Percentiles rank a stretch among this genome's conserved stretches.
phyloP scores from a whole-genome alignment of 768 basidiomycete species.

The Rickenella mellea region DNA sequence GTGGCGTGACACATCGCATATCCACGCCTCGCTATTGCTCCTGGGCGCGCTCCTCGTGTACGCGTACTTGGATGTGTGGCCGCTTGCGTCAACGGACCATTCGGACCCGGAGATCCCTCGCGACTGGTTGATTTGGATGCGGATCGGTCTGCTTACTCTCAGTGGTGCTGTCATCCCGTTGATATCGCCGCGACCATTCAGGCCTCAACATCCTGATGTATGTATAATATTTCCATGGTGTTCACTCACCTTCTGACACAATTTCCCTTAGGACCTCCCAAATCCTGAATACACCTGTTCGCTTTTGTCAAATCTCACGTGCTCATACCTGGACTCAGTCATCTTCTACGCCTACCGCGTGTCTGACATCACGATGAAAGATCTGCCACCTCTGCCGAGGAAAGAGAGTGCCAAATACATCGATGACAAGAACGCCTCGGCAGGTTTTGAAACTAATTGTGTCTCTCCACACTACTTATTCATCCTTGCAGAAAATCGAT shows the following conservation, averaged over 20 bases:
- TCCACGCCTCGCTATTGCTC: not conserved
- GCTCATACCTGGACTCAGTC: constrained; percentile 4
- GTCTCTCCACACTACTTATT: too few relatives aligned
- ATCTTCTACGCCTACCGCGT: not conserved
- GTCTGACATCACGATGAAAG: not conserved
- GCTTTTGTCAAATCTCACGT: constrained; percentile 26
- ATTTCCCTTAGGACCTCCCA: constrained; percentile 21
- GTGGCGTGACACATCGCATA: not conserved
- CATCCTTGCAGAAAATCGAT: constrained; percentile 15
- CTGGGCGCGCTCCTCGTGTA: not conserved
- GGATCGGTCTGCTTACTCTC: constrained; percentile 34
- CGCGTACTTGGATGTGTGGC: not conserved
- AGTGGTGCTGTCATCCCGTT: constrained; percentile 43
- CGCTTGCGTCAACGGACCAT: not conserved
- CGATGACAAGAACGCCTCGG: too few relatives aligned
- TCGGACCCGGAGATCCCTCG: constrained; percentile 39
- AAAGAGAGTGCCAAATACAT: not conserved
- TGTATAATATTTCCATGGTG: not conserved
- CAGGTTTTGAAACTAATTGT: too few relatives aligned
- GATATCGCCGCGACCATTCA: constrained; percentile 46
- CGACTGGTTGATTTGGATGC: constrained; percentile 43
- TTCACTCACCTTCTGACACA: constrained; percentile 6
- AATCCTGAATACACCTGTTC: constrained; percentile 44
- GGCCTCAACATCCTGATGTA: constrained; percentile 46
- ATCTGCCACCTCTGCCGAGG: not conserved